phyloP scores from a whole-genome alignment of 2,329 filamentous ascomycete species.

The Neofusicoccum sp. region DNA sequence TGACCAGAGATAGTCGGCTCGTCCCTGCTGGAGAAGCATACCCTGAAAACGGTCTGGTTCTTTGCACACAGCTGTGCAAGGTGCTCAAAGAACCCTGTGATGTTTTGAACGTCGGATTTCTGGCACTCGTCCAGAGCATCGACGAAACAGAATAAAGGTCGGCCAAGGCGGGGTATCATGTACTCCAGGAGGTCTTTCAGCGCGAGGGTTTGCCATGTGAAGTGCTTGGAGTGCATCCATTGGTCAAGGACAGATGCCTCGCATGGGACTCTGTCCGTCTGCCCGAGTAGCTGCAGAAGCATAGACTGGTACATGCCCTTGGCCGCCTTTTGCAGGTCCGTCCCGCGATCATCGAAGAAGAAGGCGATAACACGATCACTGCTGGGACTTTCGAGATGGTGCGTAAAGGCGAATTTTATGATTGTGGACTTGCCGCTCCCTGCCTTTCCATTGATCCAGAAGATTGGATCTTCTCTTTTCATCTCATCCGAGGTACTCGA shows the following conservation, averaged over 20 bases:
- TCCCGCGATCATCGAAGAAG: conserved; percentile 28
- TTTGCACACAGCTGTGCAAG: conserved; percentile 35
- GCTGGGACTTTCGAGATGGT: conserved; percentile 21
- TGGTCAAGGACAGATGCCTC: conserved; percentile 1
- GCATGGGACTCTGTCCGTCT: conserved; percentile 22
- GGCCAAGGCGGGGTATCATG: conserved; percentile 24
- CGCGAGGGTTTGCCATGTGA: conserved; percentile 4
- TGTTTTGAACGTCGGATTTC: conserved; percentile 45
- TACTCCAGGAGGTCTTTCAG: conserved; percentile 29
- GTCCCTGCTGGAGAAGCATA: conserved; percentile 53
- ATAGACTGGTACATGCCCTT: conserved; percentile 32
- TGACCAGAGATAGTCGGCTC: conserved; percentile 48
- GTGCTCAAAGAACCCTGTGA: conserved; percentile 49
- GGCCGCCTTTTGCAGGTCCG: conserved; percentile 28
- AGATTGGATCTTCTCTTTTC: conserved; percentile 40
- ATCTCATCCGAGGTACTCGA: conserved; percentile 32
- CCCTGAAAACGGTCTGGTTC: conserved; percentile 26
- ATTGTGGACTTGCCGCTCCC: conserved; percentile 51
- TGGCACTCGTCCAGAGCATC: conserved; percentile 57
- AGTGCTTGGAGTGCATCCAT: background rate
- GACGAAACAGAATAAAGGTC: conserved; percentile 31
- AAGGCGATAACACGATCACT: conserved; percentile 17
- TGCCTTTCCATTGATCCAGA: conserved; percentile 54
- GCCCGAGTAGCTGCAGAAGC: conserved; percentile 30
- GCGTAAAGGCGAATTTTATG: conserved; percentile 38